Conservation (phyloP, 1,284 basidiomycete species). For the Rhodotorula sp. region DNA sequence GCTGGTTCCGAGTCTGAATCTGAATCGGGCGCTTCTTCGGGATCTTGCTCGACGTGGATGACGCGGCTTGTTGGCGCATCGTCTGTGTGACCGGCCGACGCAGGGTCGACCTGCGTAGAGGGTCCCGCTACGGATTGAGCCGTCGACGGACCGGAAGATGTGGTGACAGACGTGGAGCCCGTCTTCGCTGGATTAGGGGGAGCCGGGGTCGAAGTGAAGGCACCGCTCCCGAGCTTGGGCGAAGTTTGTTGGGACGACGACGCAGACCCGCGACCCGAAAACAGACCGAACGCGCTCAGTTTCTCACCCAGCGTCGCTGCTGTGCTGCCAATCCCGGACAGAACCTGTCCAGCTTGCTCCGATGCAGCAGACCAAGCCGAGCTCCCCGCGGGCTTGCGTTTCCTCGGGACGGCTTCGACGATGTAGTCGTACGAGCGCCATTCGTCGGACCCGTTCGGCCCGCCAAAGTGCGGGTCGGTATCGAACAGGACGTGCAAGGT, state of each 20-base stretch:
- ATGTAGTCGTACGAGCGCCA: slow-evolving; percentile 27
- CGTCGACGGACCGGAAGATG: too few species aligned
- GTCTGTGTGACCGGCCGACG: not conserved
- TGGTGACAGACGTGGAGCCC: too few species aligned
- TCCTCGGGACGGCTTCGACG: slow-evolving; percentile 24
- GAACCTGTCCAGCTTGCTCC: not conserved
- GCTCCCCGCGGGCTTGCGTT: not conserved
- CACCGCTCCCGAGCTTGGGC: not conserved
- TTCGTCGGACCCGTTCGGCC: slow-evolving; percentile 8
- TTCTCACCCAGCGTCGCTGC: slow-evolving; percentile 11
- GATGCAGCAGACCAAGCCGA: not conserved
- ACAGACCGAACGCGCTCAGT: slow-evolving; percentile 8
- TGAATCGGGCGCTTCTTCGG: slow-evolving; percentile 8
- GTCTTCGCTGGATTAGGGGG: too few species aligned
- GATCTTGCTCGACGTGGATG: not conserved
- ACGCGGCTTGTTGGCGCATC: not conserved
- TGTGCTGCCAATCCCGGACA: slow-evolving; percentile 2
- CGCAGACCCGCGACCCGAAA: not conserved
- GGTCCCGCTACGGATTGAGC: not conserved
- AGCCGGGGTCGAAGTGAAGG: too few species aligned
- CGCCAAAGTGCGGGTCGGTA: slow-evolving; percentile 35
- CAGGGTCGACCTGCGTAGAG: not conserved
- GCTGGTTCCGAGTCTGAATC: slow-evolving; percentile 30
- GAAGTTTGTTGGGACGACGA: not conserved
- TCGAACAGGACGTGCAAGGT: slow-evolving; percentile 38